Base-by-base conservation (phyloP, 331 rosid species). In the Acacia pycnantha region DNA sequence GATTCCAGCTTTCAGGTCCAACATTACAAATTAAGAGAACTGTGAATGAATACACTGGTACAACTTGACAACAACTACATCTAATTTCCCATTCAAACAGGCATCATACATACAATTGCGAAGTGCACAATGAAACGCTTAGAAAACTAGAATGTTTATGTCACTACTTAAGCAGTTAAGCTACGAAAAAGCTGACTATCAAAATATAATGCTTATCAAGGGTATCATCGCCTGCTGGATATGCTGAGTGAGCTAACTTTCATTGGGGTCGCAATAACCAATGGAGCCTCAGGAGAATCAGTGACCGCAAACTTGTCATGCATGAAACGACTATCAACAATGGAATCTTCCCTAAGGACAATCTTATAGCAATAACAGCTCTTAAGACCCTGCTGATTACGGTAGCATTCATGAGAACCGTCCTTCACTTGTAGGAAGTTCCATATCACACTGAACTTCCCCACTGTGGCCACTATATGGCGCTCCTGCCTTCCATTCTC, bases 401-500 rank as follows among this genome's bases (percentile, higher is more conserved):
- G 94, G 87, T 96, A 94, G 86, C 99, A 96, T 79, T 92, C 97
- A 14, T 96, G 99, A 19, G 98, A 84, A 48, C 99, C 88, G 40
- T 96, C 88, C 87, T 96, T 94, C 84, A 96, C 95, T 81, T 92
- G 99, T 61, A 91, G 97, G 92, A 96, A 94, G 87, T 96, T 94
- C 98, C 99, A 96, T 61, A 96, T 92, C 87, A 94, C 99, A 24
- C 99, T 96, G 77, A 96, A 96, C 74, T 96, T 96, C 76, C 99
- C 99, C 70, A 96, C 99, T 3, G 99, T 96, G 31, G 97, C 95
- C 26, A 96, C 99, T 80, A 94, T 82, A 85, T 96, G 98, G 24
- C 99, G 95, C 91, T 96, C 98, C 89, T 94, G 99, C 86, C 88
- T 94, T 89, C 98, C 99, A 56, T 88, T 89, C 87, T 96, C 99